Conservation (phyloP, 1,284 basidiomycete species). For the Cutaneotrichosporon cutaneum region DNA sequence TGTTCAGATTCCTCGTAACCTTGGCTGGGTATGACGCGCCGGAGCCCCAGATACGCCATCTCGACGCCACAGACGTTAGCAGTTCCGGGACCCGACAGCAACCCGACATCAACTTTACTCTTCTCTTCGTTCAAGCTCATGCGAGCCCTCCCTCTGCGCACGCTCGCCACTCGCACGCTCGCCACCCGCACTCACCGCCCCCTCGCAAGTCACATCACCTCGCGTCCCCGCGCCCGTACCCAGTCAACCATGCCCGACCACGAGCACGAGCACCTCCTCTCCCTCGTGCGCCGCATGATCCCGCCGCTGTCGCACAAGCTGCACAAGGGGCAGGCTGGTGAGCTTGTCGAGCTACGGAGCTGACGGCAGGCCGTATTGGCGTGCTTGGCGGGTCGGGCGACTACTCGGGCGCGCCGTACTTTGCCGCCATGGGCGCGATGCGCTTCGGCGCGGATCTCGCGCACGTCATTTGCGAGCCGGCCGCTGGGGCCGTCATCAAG, state of each 20-base stretch:
- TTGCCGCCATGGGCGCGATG: constrained; percentile 81
- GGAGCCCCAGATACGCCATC: neutral
- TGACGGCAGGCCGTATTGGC: constrained; percentile 69
- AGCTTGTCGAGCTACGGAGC: no score
- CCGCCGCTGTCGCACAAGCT: constrained; percentile 58
- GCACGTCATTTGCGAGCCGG: constrained; percentile 94
- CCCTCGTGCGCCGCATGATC: constrained; percentile 46
- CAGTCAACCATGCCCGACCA: constrained; percentile 27
- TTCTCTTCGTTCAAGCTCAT: neutral
- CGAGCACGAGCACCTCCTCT: constrained; percentile 47
- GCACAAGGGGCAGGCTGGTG: constrained; percentile 94
- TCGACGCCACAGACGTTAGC: neutral
- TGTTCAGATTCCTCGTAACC: no score
- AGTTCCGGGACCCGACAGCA: no score
- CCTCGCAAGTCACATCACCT: no score
- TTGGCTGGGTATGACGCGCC: neutral
- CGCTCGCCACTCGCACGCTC: neutral
- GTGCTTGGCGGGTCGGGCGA: constrained; percentile 90
- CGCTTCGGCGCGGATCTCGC: constrained; percentile 88
- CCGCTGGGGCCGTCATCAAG: constrained; percentile 87
- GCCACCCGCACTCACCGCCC: neutral
- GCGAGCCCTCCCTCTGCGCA: neutral
- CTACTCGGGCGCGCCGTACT: constrained; percentile 96
- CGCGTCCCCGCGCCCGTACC: no score
- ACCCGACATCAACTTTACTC: neutral